Conservation (phyloP, 495 filamentous ascomycete species). For the Tuber melanosporum region DNA sequence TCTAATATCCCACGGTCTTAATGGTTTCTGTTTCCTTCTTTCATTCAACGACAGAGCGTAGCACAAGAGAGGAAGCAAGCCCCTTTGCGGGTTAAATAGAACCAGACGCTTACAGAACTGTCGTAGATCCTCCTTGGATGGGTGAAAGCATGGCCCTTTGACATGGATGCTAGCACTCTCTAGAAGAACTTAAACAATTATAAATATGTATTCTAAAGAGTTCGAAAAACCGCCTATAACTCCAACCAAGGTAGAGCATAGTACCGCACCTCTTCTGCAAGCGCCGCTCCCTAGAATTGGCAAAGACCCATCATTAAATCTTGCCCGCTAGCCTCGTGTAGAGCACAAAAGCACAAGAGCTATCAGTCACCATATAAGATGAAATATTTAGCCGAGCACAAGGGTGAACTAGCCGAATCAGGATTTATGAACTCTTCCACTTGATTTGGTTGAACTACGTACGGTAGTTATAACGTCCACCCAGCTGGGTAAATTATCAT, state of each 20-base stretch:
- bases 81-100: not conserved
- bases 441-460: not conserved
- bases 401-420: not conserved
- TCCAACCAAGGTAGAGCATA: not conserved
- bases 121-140: not conserved
- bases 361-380: not conserved
- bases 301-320: not conserved
- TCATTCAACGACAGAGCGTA: too few species aligned
- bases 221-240: not conserved
- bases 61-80: not conserved
- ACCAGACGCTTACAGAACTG: not conserved
- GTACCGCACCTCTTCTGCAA: not conserved
- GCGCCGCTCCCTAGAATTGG: not conserved
- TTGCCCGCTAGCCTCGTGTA: not conserved
- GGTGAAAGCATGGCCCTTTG: not conserved
- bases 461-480: not conserved
- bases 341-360: not conserved
- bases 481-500: not conserved
- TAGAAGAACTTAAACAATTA: not conserved
- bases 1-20: not conserved
- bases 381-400: not conserved
- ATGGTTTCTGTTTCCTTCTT: not conserved
- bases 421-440: not conserved
- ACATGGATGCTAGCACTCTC: not conserved
- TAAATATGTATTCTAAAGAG: not conserved